Evolutionary conservation across 1,139 yeast species (phyloP).

Genomic region (Pneumocystis wakefieldiae): DNA sequence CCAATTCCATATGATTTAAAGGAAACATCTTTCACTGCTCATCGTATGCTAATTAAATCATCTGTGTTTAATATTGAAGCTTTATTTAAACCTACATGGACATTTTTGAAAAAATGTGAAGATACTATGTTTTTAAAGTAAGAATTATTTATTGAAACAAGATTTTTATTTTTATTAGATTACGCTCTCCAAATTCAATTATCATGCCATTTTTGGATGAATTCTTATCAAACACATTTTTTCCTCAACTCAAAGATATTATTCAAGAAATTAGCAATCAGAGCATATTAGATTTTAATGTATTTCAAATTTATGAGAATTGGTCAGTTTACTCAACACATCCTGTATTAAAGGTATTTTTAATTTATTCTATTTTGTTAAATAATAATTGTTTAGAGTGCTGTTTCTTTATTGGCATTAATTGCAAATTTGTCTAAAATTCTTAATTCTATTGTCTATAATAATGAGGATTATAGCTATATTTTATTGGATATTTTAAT

Average conservation of each 20-base stretch:
- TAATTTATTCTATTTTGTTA: not conserved
- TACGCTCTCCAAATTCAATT: not conserved
- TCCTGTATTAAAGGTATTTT: not conserved
- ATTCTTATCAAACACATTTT: constrained; percentile 1
- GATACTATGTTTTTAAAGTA: constrained; percentile 2
- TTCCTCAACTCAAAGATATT: constrained; percentile 7
- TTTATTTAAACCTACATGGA: constrained; percentile 8
- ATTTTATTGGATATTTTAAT: constrained; percentile 4
- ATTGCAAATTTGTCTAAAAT: not conserved
- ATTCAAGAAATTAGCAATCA: constrained; percentile 3
- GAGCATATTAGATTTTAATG: not conserved
- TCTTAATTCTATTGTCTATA: constrained; percentile 4
- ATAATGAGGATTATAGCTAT: constrained; percentile 4
- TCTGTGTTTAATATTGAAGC: constrained; percentile 9
- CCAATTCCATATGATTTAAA: not conserved
- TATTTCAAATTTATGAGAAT: constrained; percentile 1
- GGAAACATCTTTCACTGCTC: not conserved
- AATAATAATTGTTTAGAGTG: not conserved
- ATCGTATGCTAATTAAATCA: not conserved
- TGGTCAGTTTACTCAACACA: not conserved
- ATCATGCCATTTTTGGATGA: constrained; percentile 7
- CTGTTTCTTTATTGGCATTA: not conserved
- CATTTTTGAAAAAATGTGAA: constrained; percentile 5
- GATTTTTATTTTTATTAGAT: not conserved
- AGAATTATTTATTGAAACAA: not conserved